Evolutionary conservation across 177 flowering plant species (phyloP).

Genomic region (Vitis hybrid): DNA sequence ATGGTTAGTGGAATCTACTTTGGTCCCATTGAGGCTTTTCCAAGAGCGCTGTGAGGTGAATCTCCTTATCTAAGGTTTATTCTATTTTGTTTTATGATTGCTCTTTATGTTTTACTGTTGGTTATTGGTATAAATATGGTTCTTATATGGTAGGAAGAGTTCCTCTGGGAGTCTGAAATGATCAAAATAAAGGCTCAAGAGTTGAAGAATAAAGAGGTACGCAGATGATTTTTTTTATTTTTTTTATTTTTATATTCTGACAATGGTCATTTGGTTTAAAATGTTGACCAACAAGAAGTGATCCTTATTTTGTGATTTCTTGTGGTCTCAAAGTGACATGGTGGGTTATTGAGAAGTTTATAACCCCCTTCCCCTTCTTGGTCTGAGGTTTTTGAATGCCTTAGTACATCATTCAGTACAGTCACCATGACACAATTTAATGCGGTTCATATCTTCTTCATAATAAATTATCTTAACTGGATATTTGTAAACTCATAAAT

Average conservation of each 20-base stretch:
- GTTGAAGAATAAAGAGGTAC: conserved; percentile 91
- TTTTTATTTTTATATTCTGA: not conserved
- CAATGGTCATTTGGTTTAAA: not conserved
- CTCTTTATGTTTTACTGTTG: not conserved
- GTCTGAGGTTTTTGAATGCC: no score
- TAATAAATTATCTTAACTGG: not conserved
- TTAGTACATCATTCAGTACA: no score
- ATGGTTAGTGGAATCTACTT: conserved; percentile 73
- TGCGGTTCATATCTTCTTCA: not conserved
- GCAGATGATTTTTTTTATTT: not conserved
- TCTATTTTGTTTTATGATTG: not conserved
- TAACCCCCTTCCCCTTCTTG: no score
- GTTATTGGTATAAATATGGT: not conserved
- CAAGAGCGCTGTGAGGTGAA: conserved; percentile 96
- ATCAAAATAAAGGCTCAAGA: conserved; percentile 93
- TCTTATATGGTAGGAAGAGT: conserved; percentile 72
- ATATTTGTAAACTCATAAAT: no score
- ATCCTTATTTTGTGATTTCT: not conserved
- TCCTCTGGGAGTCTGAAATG: conserved; percentile 95
- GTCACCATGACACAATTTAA: not conserved
- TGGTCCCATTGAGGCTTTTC: conserved; percentile 83
- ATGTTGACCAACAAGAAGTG: not conserved
- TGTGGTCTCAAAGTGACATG: no score
- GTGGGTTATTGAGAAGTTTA: no score
- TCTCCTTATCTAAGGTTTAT: not conserved